These are phyloP conservation scores for Paramecium sonneborni DNA, from an alignment of 73 alveolate genomes.

Conservation along the genomic window DNA sequence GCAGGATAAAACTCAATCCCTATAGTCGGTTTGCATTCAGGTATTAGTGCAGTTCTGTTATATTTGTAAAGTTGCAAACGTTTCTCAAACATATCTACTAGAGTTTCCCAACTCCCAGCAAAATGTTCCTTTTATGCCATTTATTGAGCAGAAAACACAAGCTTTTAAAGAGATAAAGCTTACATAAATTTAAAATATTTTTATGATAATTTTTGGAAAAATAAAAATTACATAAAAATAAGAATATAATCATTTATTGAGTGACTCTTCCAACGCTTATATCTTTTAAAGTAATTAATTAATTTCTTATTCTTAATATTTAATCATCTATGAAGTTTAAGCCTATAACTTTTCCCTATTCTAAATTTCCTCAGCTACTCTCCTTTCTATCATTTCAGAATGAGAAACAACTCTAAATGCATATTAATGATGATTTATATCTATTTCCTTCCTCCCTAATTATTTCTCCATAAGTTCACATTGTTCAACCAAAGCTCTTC, in stretches of 20 bases:
- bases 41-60: not conserved
- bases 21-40: not conserved
- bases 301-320: slow-evolving; percentile 11
- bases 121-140: not conserved
- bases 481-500: not conserved
- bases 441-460: not conserved
- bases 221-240: not conserved
- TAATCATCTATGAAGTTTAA: not conserved
- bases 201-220: not conserved
- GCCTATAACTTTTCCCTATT: not conserved
- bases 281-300: not conserved
- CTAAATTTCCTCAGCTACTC: not conserved
- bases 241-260: not conserved
- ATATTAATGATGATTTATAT: not conserved
- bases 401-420: not conserved
- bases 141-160: not conserved
- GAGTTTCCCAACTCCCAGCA: not conserved
- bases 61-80: slow-evolving; percentile 9
- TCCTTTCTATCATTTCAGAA: not conserved
- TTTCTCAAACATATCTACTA: not conserved
- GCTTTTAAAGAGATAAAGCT: not conserved
- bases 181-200: not conserved
- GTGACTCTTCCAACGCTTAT: not conserved
- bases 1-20: slow-evolving; percentile 25
- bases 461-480: not conserved